phyloP scores from a whole-genome alignment of 345 rosid genomes.

The Excoecaria agallocha region DNA sequence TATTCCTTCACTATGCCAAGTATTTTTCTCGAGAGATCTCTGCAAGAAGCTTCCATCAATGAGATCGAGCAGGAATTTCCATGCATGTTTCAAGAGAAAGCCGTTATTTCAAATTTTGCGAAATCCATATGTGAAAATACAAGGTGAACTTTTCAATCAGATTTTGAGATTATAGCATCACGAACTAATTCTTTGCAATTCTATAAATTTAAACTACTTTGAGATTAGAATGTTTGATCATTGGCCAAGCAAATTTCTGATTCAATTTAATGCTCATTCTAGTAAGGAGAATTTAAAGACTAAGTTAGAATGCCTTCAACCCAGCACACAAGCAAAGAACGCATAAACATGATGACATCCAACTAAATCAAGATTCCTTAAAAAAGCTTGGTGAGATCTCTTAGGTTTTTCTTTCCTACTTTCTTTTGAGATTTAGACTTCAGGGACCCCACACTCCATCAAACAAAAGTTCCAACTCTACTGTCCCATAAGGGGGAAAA shows the following conservation, averaged over 20 bases:
- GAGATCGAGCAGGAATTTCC: too few relatives aligned
- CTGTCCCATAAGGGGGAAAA: neutral
- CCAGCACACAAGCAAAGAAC: neutral
- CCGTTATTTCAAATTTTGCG: neutral
- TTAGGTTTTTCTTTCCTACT: neutral
- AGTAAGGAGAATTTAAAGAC: neutral
- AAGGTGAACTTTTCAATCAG: neutral
- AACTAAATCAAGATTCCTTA: neutral
- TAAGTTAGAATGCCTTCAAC: neutral
- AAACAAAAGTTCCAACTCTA: neutral
- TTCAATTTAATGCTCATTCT: neutral
- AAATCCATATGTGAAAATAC: neutral
- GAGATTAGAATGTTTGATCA: neutral
- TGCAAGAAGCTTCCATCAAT: too few relatives aligned
- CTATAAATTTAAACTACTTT: neutral
- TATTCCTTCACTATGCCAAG: neutral
- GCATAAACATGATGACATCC: neutral
- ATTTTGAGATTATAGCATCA: constrained; percentile 2
- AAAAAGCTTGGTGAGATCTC: neutral
- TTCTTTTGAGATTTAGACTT: neutral
- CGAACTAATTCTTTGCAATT: neutral
- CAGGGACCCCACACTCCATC: neutral
- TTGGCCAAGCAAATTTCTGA: neutral
- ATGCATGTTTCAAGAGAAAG: neutral
- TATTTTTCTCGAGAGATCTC: neutral